Evolutionary conservation across 1,284 basidiomycete species (phyloP), one percentile per base, ranked within the genome.

Genomic region (Puccinia hordei): DNA sequence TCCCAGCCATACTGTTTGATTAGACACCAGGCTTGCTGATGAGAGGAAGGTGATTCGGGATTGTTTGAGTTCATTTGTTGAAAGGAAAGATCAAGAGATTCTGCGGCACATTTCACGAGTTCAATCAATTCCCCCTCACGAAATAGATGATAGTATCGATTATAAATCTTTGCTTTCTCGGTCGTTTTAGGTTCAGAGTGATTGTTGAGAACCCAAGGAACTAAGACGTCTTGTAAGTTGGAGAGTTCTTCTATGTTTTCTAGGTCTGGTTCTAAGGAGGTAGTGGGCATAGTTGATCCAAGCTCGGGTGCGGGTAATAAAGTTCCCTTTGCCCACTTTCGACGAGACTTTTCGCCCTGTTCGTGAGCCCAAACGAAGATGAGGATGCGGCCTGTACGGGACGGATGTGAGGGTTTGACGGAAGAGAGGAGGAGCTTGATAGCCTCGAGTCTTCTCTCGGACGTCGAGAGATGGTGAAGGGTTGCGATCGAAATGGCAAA

Each of bases 341-440:
- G 53, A 38, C 68, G 66, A 0, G 78, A 80, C 19, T 49, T 44
- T 51, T 63, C 24, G 19, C 96, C 94, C 87, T 99, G 97, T 84
- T 98, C 95, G 76, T 93, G 90, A 0, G 96, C 95, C 97, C 97
- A 99, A n/a, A 98, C 97, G 84, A 97, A 98, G 83, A 99, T 91
- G 82, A 99, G 88, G 80, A 95, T 35, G 3, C 59, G 51, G 30
- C 78, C 78, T 44, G 55, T 71, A 53, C 44, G 74, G 24, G 17
- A 66, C 15, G 27, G 3, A 76, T 59, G 63, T 44, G 19, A 4
- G 46, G 65, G 59, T 10, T 81, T 51, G 63, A 83, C 81, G 10
- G 73, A 57, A 22, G 80, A 66, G 30, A 84, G 81, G 65, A 84
- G 79, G 82, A 82, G 81, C 82, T 91, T 88, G 5, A 97, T 89